Conservation (phyloP, 257 asterid species). For the Echites panduratus region DNA sequence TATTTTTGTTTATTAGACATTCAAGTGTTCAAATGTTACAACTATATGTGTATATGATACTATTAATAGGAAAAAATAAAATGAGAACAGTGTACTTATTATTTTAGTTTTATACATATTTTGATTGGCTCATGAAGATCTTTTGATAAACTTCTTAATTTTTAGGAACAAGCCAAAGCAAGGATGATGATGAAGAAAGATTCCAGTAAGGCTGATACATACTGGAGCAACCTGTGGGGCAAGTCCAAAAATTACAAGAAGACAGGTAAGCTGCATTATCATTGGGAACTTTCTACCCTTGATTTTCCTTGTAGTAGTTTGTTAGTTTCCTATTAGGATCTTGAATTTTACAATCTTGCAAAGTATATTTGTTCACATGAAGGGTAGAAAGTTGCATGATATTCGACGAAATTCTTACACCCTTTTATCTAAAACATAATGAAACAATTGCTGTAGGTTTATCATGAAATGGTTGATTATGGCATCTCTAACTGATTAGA, state of each 20-base stretch:
- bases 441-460: no score
- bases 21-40: not conserved
- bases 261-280: constrained; percentile 32
- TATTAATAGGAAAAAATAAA: not conserved
- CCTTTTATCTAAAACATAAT: no score
- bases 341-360: not conserved
- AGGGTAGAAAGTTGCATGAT: no score
- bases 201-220: constrained; percentile 49
- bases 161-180: constrained; percentile 65
- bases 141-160: not conserved
- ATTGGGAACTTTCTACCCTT: not conserved
- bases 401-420: not conserved
- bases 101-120: not conserved
- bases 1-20: no score
- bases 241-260: constrained; percentile 37
- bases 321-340: not conserved
- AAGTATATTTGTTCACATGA: not conserved
- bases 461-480: no score
- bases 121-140: not conserved
- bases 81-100: no score
- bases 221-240: constrained; percentile 85
- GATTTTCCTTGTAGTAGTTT: not conserved
- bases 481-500: not conserved
- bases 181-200: constrained; percentile 73
- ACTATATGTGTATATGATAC: not conserved